A percentile compares a stretch with the other conserved stretches of the same genome.
Conservation (phyloP, 257 asterid species). For the Handroanthus guayacan region DNA sequence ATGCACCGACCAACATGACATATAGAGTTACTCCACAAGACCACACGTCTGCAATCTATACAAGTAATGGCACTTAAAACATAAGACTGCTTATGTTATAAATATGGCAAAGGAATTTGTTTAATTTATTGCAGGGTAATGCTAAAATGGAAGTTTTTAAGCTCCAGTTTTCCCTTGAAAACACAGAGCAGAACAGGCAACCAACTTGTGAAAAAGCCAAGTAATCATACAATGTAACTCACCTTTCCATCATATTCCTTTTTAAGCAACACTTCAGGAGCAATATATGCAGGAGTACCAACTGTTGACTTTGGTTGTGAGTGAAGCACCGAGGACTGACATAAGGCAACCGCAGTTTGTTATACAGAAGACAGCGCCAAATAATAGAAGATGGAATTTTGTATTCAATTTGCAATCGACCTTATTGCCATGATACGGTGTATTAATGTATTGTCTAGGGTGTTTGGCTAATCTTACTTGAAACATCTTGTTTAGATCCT, state of each 20-base stretch:
- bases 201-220: not conserved
- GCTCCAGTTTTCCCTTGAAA: not conserved
- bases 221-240: conserved; percentile 16
- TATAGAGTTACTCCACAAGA: conserved; percentile 98
- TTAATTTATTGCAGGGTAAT: no score
- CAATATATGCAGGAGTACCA: conserved; percentile 99
- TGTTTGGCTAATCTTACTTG: no score
- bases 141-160: not conserved
- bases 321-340: conserved; percentile 96
- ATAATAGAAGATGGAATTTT: not conserved
- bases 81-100: conserved; percentile 8
- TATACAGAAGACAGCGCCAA: not conserved
- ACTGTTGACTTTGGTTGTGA: conserved; percentile 99
- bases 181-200: not conserved
- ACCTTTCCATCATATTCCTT: conserved; percentile 99
- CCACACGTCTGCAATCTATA: conserved; percentile 97
- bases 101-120: not conserved
- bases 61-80: conserved; percentile 20
- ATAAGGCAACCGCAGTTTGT: conserved; percentile 26
- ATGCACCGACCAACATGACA: conserved; percentile 98
- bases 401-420: not conserved
- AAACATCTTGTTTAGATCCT: no score
- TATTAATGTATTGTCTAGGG: no score
- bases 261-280: conserved; percentile 94
- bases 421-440: not conserved